Evolutionary conservation across 2,329 filamentous ascomycete genomes (phyloP), one percentile per base, ranked within the genome.

Genomic region (Calonectria pseudoturangicola): DNA sequence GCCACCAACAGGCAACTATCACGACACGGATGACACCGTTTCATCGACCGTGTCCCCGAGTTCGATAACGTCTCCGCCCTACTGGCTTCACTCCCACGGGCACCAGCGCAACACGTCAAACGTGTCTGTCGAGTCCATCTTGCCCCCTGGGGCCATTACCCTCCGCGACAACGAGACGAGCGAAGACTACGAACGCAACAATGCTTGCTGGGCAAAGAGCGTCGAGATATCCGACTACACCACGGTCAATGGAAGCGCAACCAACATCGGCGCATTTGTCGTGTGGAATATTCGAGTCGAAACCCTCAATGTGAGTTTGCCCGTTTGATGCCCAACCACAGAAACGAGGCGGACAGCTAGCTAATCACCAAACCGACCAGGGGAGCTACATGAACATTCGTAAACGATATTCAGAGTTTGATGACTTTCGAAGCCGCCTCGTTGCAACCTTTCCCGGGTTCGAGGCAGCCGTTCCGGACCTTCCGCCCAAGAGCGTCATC

Each of bases 241-340:
- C 13, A 78, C 91, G 25, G 88, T 93, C 56, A 90, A 91, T 72
- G 87, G 89, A 64, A 88, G 88, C 74, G 82, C 88, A 43, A 89
- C 88, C 16, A 90, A 88, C 76, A 88, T 92, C 33, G 96, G 96
- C n/a, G 94, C 96, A 2, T 99, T 98, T 85, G 95, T 98, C 1
- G 95, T 98, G 9, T 99, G 95, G 94, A 97, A 95, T 81, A 95
- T 97, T 80, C 92, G 89, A 60, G 94, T 99, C 54, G 92, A 97
- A 83, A 98, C 95, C 4, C 86, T 98, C 64, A 93, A 92, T 83
- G 95, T 96, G 56, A 66, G 78, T 76, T 36, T 33, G 50, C 30
- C n/a, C 5, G 2, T 25, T 33, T 18, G n/a, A 6, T 48, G 39
- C 36, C 28, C 43, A 45, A 18, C 36, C 18, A 7, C 9, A 18